Evolutionary conservation across 768 basidiomycete genomes (phyloP), one percentile per base, ranked within the genome.

Genomic region (Suillus luteus): DNA sequence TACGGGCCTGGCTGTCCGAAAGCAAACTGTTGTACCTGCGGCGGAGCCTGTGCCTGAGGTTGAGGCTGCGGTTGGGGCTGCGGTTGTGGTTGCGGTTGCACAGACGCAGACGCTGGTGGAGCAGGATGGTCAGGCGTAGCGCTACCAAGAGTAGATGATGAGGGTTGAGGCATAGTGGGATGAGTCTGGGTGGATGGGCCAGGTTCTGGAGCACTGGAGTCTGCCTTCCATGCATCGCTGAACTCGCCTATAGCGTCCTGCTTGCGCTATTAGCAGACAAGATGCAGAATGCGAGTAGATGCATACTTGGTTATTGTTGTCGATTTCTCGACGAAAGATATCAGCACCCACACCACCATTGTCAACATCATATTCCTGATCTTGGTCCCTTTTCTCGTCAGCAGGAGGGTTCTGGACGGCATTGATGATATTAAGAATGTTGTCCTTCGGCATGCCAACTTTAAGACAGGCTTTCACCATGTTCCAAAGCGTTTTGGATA

Each of bases 401-500:
- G 69, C 72, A 62, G 70, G 55, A 54, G 71, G 70, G 40, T 80
- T 76, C 71, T 89, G 87, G 14, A 91, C 84, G 2, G 83, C 80
- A 41, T 78, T 76, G 27, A 92, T 79, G 55, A 93, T 71, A 61
- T 82, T 78, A 37, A 90, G 69, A 46, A 91, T 86, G 2, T 82
- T 80, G 5, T 88, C 87, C 73, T 83, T 89, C 67, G 80, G 73
- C 71, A 92, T 70, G 2, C 90, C 89, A 1, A 81, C 77, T 37
- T 80, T 79, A 69, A 93, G 70, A 44, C 80, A 82, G 0, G 85
- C 87, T 51, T 82, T 78, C 5, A 90, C 89, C 75, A 92, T 81
- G 70, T 90, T 89, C 91, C 90, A 92, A 55, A 93, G 75, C 24
- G 84, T 79, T 61, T 80, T 79, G 6, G 88, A 89, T 19, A 92